Evolutionary conservation across 2,329 filamentous ascomycete species (phyloP).

Genomic region (Fusarium sp.): DNA sequence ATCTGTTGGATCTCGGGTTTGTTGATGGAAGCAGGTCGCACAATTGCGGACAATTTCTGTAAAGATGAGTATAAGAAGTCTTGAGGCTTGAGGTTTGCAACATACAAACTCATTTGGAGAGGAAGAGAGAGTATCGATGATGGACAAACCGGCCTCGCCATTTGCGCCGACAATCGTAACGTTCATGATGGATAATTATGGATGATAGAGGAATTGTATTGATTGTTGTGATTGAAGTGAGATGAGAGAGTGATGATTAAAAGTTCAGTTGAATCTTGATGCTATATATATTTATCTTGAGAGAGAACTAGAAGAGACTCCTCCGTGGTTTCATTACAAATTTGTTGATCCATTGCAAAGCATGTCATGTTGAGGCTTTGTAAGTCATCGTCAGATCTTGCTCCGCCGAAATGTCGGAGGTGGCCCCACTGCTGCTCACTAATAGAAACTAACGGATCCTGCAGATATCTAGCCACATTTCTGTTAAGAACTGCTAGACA

Average conservation of each 20-base stretch:
- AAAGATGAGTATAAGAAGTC: background rate
- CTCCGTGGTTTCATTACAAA: background rate
- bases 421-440: background rate
- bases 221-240: background rate
- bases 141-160: constrained; percentile 25
- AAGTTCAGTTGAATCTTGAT: background rate
- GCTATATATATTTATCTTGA: background rate
- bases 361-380: constrained; percentile 9
- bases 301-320: background rate
- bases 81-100: background rate
- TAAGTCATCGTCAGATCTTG: background rate
- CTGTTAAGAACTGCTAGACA: background rate
- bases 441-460: background rate
- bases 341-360: constrained; percentile 2
- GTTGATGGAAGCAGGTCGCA: constrained; percentile 22
- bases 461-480: accelerated
- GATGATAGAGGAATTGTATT: background rate
- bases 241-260: background rate
- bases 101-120: constrained; percentile 25
- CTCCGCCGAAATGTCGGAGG: constrained; percentile 18
- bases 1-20: constrained; percentile 18
- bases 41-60: constrained; percentile 23
- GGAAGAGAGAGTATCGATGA: constrained; percentile 13
- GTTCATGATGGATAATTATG: constrained; percentile 13
- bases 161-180: constrained; percentile 32